phyloP scores from a whole-genome alignment of 257 asterid genomes.

The Forsythia viridissima region DNA sequence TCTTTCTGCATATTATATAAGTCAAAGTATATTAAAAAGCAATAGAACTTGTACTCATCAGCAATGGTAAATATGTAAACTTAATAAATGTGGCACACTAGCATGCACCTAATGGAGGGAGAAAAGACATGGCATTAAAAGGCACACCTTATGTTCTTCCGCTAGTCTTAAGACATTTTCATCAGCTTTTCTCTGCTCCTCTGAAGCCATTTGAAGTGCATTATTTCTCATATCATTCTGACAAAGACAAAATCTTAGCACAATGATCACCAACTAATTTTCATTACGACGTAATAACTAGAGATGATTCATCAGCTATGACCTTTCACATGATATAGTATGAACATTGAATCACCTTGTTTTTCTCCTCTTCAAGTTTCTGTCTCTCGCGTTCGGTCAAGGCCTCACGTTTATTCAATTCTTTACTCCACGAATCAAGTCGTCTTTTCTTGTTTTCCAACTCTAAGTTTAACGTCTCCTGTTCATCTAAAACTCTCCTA shows the following conservation, averaged over 20 bases:
- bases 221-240: constrained; percentile 75
- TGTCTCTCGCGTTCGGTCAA: constrained; percentile 75
- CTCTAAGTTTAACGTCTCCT: constrained; percentile 60
- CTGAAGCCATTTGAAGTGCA: constrained; percentile 77
- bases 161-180: constrained; percentile 74
- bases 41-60: constrained; percentile 4
- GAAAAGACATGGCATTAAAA: constrained; percentile 5
- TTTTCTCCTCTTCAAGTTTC: constrained; percentile 83
- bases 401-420: constrained; percentile 76
- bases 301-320: constrained; percentile 6
- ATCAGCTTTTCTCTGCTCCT: constrained; percentile 75
- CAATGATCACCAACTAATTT: background rate
- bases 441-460: constrained; percentile 64
- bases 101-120: constrained; percentile 12
- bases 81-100: background rate
- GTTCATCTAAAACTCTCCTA: constrained; percentile 66
- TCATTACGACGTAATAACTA: constrained; percentile 8
- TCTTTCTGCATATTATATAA: constrained; percentile 52
- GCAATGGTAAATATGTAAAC: constrained; percentile 5
- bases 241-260: constrained; percentile 17
- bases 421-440: constrained; percentile 80
- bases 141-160: constrained; percentile 78
- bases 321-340: constrained; percentile 1
- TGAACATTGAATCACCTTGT: constrained; percentile 45
- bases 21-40: constrained; percentile 10